These are phyloP conservation scores for Cadophora malorum DNA, from an alignment of 2,329 filamentous ascomycete genomes.

Conservation along the genomic window DNA sequence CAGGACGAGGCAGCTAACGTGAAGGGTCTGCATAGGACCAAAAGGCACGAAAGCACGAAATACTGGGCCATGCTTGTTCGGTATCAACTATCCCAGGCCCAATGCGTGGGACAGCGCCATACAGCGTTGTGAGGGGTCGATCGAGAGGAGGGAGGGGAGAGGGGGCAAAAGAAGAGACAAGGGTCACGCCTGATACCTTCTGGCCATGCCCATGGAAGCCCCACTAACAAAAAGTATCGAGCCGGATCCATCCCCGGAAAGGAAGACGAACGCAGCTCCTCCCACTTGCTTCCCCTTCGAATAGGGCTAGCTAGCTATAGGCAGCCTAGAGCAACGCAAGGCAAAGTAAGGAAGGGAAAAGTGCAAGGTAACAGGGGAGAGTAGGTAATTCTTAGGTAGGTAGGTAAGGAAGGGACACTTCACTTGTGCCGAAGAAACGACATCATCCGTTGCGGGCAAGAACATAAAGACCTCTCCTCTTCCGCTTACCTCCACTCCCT, in stretches of 20 bases:
- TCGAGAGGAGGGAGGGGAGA: neutral
- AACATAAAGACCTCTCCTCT: constrained; percentile 11
- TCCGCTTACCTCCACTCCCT: neutral
- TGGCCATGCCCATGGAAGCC: neutral
- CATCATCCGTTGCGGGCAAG: constrained; percentile 8
- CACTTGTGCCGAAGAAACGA: constrained; percentile 6
- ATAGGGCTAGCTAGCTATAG: neutral
- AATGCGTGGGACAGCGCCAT: neutral
- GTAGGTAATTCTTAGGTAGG: neutral
- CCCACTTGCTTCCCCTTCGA: too few relatives aligned
- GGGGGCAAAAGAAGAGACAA: neutral
- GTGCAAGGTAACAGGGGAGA: neutral
- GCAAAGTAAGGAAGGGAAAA: neutral
- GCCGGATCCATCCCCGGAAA: constrained; percentile 6
- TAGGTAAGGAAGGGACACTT: neutral
- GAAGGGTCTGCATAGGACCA: neutral
- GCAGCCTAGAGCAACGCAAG: neutral
- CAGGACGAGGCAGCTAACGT: neutral
- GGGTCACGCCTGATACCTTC: neutral
- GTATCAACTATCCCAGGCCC: too few relatives aligned
- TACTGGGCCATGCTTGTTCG: too few relatives aligned
- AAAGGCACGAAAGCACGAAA: neutral
- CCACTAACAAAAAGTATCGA: constrained; percentile 1
- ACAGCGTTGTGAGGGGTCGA: neutral
- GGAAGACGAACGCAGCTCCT: neutral